A percentile compares a stretch with the other conserved stretches of the same genome.
Conservation (phyloP, 2,329 filamentous ascomycete species). For the Fusarium sp. region DNA sequence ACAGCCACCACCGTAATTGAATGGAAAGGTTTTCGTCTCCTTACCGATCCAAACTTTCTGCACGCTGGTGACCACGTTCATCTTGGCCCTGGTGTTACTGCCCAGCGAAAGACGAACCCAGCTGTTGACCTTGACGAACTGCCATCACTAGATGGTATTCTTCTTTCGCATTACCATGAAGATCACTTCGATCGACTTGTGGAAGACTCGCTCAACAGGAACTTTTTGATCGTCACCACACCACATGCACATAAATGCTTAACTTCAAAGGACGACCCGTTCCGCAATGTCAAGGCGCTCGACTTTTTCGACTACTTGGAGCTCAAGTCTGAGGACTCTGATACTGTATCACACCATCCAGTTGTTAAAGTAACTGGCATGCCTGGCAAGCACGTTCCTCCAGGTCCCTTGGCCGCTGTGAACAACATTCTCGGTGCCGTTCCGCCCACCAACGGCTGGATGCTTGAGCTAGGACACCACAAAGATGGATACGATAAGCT, state of each 20-base stretch:
- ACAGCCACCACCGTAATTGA: conserved; percentile 65
- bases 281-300: conserved; percentile 63
- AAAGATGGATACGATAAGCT: conserved; percentile 45
- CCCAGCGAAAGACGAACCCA: conserved; percentile 64
- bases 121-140: conserved; percentile 67
- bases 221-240: conserved; percentile 70
- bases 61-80: conserved; percentile 73
- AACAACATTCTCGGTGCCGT: conserved; percentile 55
- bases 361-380: conserved; percentile 64
- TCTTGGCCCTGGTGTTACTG: conserved; percentile 69
- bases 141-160: conserved; percentile 66
- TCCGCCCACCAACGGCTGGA: conserved; percentile 73
- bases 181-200: conserved; percentile 55
- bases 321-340: conserved; percentile 6
- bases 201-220: conserved; percentile 53
- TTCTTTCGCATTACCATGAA: conserved; percentile 72
- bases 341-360: conserved; percentile 48
- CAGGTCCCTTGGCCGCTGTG: conserved; percentile 49
- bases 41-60: conserved; percentile 71
- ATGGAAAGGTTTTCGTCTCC: conserved; percentile 61
- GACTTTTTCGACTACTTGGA: conserved; percentile 63
- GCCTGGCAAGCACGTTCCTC: conserved; percentile 70
- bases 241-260: conserved; percentile 66
- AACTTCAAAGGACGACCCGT: conserved; percentile 57
- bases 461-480: conserved; percentile 67